These are phyloP conservation scores for Eustoma russellianum DNA, from an alignment of 257 asterid species.

Conservation along the genomic window DNA sequence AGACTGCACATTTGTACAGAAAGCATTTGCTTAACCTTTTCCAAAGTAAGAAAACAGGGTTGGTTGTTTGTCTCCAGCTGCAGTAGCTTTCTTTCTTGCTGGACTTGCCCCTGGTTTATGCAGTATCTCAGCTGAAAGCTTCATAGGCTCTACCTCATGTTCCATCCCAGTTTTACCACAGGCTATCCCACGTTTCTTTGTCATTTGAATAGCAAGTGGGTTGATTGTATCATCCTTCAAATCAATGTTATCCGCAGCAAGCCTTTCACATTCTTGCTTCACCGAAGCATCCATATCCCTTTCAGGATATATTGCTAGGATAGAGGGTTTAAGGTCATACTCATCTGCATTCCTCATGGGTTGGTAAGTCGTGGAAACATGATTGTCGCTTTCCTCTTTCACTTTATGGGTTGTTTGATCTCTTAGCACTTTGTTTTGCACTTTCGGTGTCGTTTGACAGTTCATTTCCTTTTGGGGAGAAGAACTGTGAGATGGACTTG, in stretches of 20 bases:
- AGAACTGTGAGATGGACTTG: constrained; percentile 62
- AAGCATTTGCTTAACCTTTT: constrained; percentile 22
- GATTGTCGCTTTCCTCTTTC: constrained; percentile 32
- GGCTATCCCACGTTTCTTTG: constrained; percentile 32
- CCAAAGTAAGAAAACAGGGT: constrained; percentile 75
- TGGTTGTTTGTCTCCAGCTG: constrained; percentile 38
- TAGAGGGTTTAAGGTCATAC: constrained; percentile 8
- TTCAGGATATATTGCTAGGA: constrained; percentile 7
- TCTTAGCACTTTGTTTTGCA: constrained; percentile 24
- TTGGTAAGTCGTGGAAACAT: constrained; percentile 11
- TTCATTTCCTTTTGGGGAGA: constrained; percentile 42
- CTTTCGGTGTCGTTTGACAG: constrained; percentile 20
- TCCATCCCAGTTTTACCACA: constrained; percentile 8
- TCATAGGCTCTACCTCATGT: constrained; percentile 8
- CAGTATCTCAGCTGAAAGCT: constrained; percentile 2
- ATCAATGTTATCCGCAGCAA: constrained; percentile 20
- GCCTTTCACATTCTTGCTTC: constrained; percentile 30
- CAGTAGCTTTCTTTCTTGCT: constrained; percentile 17
- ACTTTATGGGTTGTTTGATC: constrained; percentile 18
- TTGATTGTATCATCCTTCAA: constrained; percentile 16
- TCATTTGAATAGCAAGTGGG: constrained; percentile 25
- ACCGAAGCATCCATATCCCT: constrained; percentile 9
- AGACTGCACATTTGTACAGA: neutral
- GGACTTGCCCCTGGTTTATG: constrained; percentile 17
- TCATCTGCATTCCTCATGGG: constrained; percentile 7